Percentiles rank a stretch among this genome's conserved stretches.
Evolutionary conservation across 129 eudicot species (phyloP).

Genomic region (Flaveria robusta): DNA sequence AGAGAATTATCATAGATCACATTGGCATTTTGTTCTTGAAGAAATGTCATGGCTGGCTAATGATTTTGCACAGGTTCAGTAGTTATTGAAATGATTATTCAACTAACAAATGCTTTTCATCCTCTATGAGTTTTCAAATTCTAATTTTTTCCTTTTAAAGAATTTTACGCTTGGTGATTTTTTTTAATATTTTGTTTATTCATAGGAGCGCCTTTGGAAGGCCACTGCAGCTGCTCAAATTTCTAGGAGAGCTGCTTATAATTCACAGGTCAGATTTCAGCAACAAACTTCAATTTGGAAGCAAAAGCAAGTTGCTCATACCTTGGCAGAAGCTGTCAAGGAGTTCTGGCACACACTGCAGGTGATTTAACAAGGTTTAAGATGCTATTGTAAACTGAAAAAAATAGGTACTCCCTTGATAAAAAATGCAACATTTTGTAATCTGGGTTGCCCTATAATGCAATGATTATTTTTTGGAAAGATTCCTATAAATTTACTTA

Average conservation of each 20-base stretch:
- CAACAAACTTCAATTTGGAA: slow-evolving; percentile 39
- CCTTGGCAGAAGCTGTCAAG: slow-evolving; percentile 74
- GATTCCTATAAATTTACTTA: not conserved
- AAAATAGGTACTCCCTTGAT: not conserved
- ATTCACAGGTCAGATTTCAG: slow-evolving; percentile 51
- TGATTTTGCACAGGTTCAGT: slow-evolving; percentile 93
- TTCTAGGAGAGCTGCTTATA: slow-evolving; percentile 54
- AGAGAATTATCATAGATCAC: slow-evolving; percentile 53
- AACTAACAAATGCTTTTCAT: slow-evolving; percentile 9
- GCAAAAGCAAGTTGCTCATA: slow-evolving; percentile 63
- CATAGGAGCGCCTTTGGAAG: slow-evolving; percentile 96
- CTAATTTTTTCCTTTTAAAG: not conserved
- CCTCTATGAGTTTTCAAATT: not conserved
- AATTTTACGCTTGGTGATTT: slow-evolving; percentile 1
- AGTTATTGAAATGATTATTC: not conserved
- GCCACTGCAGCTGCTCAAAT: slow-evolving; percentile 71
- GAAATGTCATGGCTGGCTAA: slow-evolving; percentile 98
- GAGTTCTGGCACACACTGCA: slow-evolving; percentile 79
- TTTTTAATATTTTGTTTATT: slow-evolving; percentile 17
- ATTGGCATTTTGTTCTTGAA: slow-evolving; percentile 90
- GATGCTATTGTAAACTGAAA: not conserved
- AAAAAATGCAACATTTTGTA: not conserved
- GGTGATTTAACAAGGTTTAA: slow-evolving; percentile 34
- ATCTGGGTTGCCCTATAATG: not conserved
- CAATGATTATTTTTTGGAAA: not conserved